Conservation (phyloP, 352 stramenopile species). For the Globisporangium parvum region DNA sequence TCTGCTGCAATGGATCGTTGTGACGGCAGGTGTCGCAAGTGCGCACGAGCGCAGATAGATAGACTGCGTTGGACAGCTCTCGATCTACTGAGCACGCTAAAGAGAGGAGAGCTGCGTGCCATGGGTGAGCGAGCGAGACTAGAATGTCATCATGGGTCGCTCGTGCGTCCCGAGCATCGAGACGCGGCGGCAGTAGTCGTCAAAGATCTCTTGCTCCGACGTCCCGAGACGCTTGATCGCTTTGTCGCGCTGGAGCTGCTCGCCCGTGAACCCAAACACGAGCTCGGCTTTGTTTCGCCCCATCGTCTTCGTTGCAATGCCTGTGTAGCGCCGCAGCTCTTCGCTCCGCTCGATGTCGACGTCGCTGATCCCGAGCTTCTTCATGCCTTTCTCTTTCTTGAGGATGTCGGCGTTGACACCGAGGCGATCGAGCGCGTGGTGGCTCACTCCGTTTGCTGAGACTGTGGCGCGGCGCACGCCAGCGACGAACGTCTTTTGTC, state of each 20-base stretch:
- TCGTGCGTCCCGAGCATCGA: slow-evolving; percentile 35
- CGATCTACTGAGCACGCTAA: neutral
- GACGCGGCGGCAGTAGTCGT: slow-evolving; percentile 47
- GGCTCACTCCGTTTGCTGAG: slow-evolving; percentile 29
- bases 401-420: slow-evolving; percentile 57
- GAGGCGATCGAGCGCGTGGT: slow-evolving; percentile 43
- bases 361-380: slow-evolving; percentile 69
- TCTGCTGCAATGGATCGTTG: neutral
- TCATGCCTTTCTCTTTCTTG: slow-evolving; percentile 71
- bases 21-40: neutral
- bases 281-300: slow-evolving; percentile 42
- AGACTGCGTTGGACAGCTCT: too few relatives aligned
- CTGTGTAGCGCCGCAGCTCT: slow-evolving; percentile 47
- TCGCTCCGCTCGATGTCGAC: slow-evolving; percentile 47
- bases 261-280: slow-evolving; percentile 56
- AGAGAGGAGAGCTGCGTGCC: neutral
- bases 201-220: slow-evolving; percentile 54
- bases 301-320: slow-evolving; percentile 24
- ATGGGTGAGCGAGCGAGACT: neutral
- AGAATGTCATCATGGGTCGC: slow-evolving; percentile 11
- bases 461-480: slow-evolving; percentile 20
- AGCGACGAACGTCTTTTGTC: neutral
- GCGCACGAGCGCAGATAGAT: too few relatives aligned
- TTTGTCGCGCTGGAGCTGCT: slow-evolving; percentile 55
- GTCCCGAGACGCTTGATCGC: slow-evolving; percentile 52